These are phyloP conservation scores for Salix purpurea DNA, from an alignment of 345 rosid species.

Conservation along the genomic window DNA sequence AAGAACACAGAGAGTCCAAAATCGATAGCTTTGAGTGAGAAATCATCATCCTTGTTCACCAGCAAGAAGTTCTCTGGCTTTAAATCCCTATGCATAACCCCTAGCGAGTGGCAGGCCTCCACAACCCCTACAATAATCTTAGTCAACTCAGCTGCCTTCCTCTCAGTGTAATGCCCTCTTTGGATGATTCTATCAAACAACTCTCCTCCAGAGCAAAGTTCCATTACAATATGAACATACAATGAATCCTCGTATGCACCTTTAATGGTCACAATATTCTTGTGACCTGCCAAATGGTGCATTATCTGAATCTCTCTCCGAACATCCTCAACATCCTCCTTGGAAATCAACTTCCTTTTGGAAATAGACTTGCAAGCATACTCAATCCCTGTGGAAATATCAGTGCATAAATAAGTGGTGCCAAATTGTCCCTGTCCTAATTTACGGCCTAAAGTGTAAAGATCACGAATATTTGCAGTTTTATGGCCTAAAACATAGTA, in stretches of 20 bases:
- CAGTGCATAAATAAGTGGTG: conserved; percentile 79
- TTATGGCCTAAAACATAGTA: conserved; percentile 81
- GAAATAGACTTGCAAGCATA: conserved; percentile 98
- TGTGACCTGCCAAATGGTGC: conserved; percentile 98
- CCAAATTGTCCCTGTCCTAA: conserved; percentile 98
- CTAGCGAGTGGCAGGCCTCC: conserved; percentile 92
- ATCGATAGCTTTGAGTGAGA: conserved; percentile 96
- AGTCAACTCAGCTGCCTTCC: conserved; percentile 91
- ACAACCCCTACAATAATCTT: conserved; percentile 93
- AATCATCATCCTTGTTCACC: conserved; percentile 95
- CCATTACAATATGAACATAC: conserved; percentile 92
- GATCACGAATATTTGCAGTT: conserved; percentile 82
- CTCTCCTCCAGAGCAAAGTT: conserved; percentile 96
- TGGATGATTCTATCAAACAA: conserved; percentile 90
- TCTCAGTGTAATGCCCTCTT: conserved; percentile 95
- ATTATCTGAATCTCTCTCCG: conserved; percentile 97
- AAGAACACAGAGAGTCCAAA: conserved; percentile 97
- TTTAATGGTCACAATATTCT: conserved; percentile 85
- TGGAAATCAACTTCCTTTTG: conserved; percentile 86
- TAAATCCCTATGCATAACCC: conserved; percentile 98
- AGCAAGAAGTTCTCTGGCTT: conserved; percentile 97
- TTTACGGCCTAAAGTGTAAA: conserved; percentile 72
- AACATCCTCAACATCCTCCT: conserved; percentile 93
- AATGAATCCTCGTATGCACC: conserved; percentile 91
- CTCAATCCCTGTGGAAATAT: conserved; percentile 56